Conservation (phyloP, 306 rosid genomes). For the Purshia tridentata region DNA sequence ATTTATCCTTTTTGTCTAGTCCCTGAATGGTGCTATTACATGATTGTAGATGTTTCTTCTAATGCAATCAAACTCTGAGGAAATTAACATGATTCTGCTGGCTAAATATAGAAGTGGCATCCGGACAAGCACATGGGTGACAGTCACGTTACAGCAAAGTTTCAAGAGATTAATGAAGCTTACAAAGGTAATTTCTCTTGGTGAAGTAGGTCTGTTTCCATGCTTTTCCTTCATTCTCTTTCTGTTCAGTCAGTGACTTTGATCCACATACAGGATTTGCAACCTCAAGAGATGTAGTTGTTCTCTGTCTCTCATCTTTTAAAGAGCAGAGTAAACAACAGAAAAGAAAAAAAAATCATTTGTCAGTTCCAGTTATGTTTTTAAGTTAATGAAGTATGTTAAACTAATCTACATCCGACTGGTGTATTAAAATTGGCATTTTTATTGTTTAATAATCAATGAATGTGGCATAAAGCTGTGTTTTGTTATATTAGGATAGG, state of each 20-base stretch:
- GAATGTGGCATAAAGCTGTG: neutral
- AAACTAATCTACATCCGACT: neutral
- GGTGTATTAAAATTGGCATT: neutral
- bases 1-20: conserved; percentile 17
- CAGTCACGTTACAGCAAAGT: conserved; percentile 51
- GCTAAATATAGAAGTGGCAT: conserved; percentile 63
- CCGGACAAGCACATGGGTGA: conserved; percentile 75
- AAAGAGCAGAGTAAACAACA: neutral
- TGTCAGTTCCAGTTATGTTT: neutral
- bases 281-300: conserved; percentile 3
- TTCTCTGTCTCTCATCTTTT: conserved; percentile 1
- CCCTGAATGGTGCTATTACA: conserved; percentile 10
- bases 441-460: neutral
- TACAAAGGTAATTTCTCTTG: conserved; percentile 50
- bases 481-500: neutral
- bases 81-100: conserved; percentile 24
- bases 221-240: conserved; percentile 16
- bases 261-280: conserved; percentile 1
- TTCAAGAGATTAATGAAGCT: conserved; percentile 77
- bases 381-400: neutral
- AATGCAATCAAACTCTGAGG: conserved; percentile 17
- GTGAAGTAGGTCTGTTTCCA: conserved; percentile 1
- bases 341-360: neutral
- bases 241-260: neutral
- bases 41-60: neutral